These are phyloP conservation scores for Calonectria pauciramosa DNA, from an alignment of 2,329 filamentous ascomycete species.

Conservation along the genomic window DNA sequence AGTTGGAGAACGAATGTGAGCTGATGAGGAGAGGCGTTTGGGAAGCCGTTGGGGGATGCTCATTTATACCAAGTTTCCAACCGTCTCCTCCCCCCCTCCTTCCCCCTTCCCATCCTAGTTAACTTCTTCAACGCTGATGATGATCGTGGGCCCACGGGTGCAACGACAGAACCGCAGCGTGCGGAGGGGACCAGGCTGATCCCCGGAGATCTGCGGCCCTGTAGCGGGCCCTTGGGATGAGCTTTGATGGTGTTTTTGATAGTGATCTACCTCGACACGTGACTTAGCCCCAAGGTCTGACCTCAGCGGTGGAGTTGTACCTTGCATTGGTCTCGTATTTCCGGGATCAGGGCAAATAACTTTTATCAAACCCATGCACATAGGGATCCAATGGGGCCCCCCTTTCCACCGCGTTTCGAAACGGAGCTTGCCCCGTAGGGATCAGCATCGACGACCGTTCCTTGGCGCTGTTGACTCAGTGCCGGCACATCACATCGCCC, in stretches of 20 bases:
- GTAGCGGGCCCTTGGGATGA: not conserved
- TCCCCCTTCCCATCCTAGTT: not conserved
- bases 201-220: slow-evolving; percentile 9
- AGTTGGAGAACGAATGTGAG: not conserved
- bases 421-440: not conserved
- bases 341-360: not conserved
- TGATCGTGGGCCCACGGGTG: not conserved
- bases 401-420: slow-evolving; percentile 9
- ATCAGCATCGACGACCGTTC: not conserved
- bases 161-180: not conserved
- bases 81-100: not conserved
- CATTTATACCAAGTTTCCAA: not conserved
- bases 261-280: not conserved
- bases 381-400: not conserved
- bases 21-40: not conserved
- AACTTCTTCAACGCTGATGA: not conserved
- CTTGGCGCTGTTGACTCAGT: not conserved
- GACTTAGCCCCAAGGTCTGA: not conserved
- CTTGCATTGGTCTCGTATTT: slow-evolving; percentile 4
- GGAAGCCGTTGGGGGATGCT: not conserved
- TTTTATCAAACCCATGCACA: slow-evolving; percentile 8
- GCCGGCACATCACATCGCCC: not conserved
- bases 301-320: not conserved
- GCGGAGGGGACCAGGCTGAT: not conserved
- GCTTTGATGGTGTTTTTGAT: slow-evolving; percentile 13